These are phyloP conservation scores for Ailanthus altissimus DNA, from an alignment of 345 rosid species.

Conservation along the genomic window DNA sequence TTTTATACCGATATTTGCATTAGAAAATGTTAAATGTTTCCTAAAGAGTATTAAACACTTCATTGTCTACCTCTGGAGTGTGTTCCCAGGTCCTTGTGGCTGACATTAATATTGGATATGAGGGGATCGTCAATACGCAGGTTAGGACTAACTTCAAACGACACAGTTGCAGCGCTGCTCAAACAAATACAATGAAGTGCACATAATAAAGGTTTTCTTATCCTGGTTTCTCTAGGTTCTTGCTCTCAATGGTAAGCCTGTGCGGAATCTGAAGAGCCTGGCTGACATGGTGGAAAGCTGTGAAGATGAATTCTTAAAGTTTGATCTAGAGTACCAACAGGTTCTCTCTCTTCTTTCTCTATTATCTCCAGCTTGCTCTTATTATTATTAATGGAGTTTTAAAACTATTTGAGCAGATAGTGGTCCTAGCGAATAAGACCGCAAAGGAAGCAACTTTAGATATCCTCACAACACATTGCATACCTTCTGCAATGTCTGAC, in stretches of 20 bases:
- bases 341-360: slow-evolving; percentile 31
- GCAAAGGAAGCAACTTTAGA: slow-evolving; percentile 79
- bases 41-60: neutral
- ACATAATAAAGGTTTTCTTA: slow-evolving; percentile 14
- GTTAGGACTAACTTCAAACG: slow-evolving; percentile 31
- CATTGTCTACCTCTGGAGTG: neutral
- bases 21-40: neutral
- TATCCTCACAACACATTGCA: slow-evolving; percentile 80
- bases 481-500: slow-evolving; percentile 84
- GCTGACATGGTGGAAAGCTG: slow-evolving; percentile 85
- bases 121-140: slow-evolving; percentile 93
- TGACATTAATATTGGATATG: slow-evolving; percentile 91
- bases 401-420: slow-evolving; percentile 47
- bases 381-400: neutral
- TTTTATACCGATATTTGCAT: neutral
- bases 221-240: slow-evolving; percentile 53
- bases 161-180: slow-evolving; percentile 1
- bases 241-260: slow-evolving; percentile 82
- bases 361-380: neutral
- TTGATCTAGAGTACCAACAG: slow-evolving; percentile 88
- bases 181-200: slow-evolving; percentile 13
- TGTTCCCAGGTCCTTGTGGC: slow-evolving; percentile 80
- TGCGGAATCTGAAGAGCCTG: slow-evolving; percentile 77
- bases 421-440: slow-evolving; percentile 61
- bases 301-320: slow-evolving; percentile 70